Evolutionary conservation across 805 yeast genomes (phyloP).

Genomic region (Huiozyma naganishii): DNA sequence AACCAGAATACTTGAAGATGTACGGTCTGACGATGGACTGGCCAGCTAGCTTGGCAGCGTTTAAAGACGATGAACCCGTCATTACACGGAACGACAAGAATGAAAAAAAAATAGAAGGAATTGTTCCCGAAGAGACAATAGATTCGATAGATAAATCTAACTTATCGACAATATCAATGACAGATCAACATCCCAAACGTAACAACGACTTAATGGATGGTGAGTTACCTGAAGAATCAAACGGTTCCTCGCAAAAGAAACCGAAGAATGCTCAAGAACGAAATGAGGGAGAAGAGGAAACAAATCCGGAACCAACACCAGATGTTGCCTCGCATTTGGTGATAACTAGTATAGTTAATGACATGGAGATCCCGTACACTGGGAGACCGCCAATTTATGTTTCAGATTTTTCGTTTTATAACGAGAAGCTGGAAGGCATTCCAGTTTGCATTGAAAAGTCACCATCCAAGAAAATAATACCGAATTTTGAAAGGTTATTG

Average conservation of each 20-base stretch:
- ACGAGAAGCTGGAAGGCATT: slow-evolving; percentile 15
- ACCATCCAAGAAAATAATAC: slow-evolving; percentile 2
- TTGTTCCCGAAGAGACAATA: not conserved
- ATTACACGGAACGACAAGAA: not conserved
- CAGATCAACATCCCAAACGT: not conserved
- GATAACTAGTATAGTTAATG: slow-evolving; percentile 20
- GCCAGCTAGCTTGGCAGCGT: slow-evolving; percentile 24
- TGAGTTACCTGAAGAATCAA: not conserved
- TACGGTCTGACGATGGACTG: slow-evolving; percentile 27
- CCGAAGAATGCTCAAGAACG: not conserved
- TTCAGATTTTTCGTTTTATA: slow-evolving; percentile 12
- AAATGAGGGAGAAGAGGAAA: not conserved
- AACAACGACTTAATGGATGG: not conserved
- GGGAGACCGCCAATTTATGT: slow-evolving; percentile 13
- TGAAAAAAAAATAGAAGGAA: not conserved
- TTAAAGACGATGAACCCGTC: slow-evolving; percentile 22
- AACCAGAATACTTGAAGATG: slow-evolving; percentile 43
- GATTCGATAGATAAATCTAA: not conserved
- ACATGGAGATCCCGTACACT: slow-evolving; percentile 17
- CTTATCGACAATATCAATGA: not conserved
- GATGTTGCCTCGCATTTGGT: slow-evolving; percentile 3
- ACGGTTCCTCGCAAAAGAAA: not conserved
- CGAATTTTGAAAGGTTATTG: slow-evolving; percentile 16
- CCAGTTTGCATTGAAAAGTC: slow-evolving; percentile 3
- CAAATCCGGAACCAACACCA: slow-evolving; percentile 1